Conservation (phyloP, 331 rosid species). For the Cydonia oblonga region DNA sequence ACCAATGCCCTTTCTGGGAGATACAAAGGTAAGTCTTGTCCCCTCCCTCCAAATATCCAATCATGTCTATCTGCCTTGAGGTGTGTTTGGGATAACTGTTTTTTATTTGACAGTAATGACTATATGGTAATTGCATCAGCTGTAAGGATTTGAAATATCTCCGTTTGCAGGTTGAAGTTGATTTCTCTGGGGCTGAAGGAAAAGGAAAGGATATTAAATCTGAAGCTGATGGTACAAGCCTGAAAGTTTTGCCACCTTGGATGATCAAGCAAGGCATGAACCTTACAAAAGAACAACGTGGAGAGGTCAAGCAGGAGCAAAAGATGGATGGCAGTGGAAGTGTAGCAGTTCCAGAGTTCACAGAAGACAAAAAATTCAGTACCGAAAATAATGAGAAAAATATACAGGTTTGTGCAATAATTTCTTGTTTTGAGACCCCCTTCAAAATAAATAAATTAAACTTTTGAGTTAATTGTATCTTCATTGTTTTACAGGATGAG, state of each 20-base stretch:
- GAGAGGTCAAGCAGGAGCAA: slow-evolving; percentile 64
- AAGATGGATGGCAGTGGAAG: slow-evolving; percentile 57
- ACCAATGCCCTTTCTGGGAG: slow-evolving; percentile 86
- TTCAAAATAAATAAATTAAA: not conserved
- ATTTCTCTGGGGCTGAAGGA: slow-evolving; percentile 65
- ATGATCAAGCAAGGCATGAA: slow-evolving; percentile 93
- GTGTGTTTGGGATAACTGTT: not conserved
- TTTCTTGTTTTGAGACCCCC: slow-evolving; percentile 4
- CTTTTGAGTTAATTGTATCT: slow-evolving; percentile 8
- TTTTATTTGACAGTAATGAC: not conserved
- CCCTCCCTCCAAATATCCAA: not conserved
- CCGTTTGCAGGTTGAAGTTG: slow-evolving; percentile 71
- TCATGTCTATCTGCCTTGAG: not conserved
- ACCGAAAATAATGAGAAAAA: slow-evolving; percentile 40
- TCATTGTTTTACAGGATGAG: slow-evolving; percentile 54
- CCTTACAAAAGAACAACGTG: slow-evolving; percentile 91
- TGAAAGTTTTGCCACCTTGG: slow-evolving; percentile 97
- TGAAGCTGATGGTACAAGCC: slow-evolving; percentile 38
- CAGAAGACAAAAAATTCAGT: slow-evolving; percentile 71
- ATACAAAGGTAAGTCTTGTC: slow-evolving; percentile 63
- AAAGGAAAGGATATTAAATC: slow-evolving; percentile 62
- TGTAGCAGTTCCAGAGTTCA: slow-evolving; percentile 36
- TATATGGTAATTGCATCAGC: not conserved
- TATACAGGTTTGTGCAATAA: slow-evolving; percentile 46
- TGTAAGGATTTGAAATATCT: not conserved